Conservation (phyloP, 108 stramenopile genomes). For the Nitzschia sp. region DNA sequence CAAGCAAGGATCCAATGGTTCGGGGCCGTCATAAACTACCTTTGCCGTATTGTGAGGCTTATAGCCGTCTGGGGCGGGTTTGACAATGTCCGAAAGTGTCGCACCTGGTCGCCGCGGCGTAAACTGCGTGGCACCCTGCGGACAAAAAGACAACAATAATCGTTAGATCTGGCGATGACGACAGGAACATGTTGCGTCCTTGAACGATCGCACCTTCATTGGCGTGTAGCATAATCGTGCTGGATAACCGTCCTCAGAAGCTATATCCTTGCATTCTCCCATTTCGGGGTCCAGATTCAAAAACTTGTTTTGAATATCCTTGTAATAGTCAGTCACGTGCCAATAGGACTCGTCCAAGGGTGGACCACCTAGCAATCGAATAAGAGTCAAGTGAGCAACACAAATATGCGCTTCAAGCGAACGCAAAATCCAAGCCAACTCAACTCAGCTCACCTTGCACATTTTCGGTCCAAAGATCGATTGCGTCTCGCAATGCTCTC, state of each 20-base stretch:
- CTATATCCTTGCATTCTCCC: slow-evolving; percentile 38
- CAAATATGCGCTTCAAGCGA: background rate
- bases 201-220: slow-evolving; percentile 16
- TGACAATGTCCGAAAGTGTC: slow-evolving; percentile 45
- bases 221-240: slow-evolving; percentile 25
- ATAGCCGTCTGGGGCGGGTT: slow-evolving; percentile 40
- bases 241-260: slow-evolving; percentile 26
- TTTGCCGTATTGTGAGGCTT: slow-evolving; percentile 31
- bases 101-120: slow-evolving; percentile 62
- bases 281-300: slow-evolving; percentile 12
- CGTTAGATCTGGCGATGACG: background rate
- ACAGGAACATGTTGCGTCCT: slow-evolving; percentile 14
- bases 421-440: background rate
- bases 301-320: slow-evolving; percentile 49
- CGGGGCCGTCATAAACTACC: slow-evolving; percentile 60
- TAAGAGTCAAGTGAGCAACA: too few relatives aligned
- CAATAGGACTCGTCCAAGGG: slow-evolving; percentile 77
- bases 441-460: slow-evolving; percentile 6
- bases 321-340: slow-evolving; percentile 58
- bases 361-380: slow-evolving; percentile 40
- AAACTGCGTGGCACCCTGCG: slow-evolving; percentile 53
- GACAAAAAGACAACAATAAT: background rate
- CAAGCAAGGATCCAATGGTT: slow-evolving; percentile 39
- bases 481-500: slow-evolving; percentile 53
- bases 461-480: slow-evolving; percentile 44